These are phyloP conservation scores for Lithocarpus polystachyus DNA, from an alignment of 306 rosid genomes.

Conservation along the genomic window DNA sequence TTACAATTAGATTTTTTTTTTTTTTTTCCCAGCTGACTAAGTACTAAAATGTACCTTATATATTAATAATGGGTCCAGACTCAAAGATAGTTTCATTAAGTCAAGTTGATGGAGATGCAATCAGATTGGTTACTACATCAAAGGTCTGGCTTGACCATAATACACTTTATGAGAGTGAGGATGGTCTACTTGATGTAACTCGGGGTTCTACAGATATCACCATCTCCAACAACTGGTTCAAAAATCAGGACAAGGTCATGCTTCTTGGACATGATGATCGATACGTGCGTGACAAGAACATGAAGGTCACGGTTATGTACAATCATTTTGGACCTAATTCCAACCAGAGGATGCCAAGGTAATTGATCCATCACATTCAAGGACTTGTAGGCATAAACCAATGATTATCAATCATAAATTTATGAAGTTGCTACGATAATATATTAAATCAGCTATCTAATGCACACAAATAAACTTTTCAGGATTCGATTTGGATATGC, in stretches of 20 bases:
- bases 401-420: no score
- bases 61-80: no score
- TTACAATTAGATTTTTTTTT: no score
- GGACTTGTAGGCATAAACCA: neutral
- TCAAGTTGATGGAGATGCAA: neutral
- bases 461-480: neutral
- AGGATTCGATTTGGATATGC: neutral
- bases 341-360: slow-evolving; percentile 12
- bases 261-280: neutral
- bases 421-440: no score
- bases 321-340: slow-evolving; percentile 8
- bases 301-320: neutral
- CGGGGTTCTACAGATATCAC: neutral
- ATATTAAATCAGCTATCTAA: no score
- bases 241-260: neutral
- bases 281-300: neutral
- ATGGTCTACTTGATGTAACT: slow-evolving; percentile 1
- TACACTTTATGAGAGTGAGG: neutral
- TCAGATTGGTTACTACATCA: neutral
- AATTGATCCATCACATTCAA: neutral
- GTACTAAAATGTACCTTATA: no score
- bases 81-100: neutral
- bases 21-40: no score
- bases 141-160: neutral
- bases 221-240: neutral